Base-by-base conservation (phyloP, 2,329 filamentous ascomycete species). In the Westerdykella ornata region DNA sequence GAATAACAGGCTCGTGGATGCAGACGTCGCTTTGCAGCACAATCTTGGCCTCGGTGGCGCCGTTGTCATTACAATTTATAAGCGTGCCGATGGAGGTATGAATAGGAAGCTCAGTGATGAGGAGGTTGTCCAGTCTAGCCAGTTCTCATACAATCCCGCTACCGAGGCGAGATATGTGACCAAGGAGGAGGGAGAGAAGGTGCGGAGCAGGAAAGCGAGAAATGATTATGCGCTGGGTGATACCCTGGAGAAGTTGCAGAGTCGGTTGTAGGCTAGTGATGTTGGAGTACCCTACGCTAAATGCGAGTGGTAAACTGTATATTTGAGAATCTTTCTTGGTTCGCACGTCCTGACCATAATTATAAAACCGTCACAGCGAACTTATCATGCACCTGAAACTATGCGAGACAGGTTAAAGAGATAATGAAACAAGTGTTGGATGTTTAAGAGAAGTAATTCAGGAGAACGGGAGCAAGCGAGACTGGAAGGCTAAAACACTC, bases 21-120 rank as follows among this genome's bases (percentile, higher is more conserved):
- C 88, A 0, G 77, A 72, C 47, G 79, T 80, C 43, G 85, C 84
- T 39, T 71, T 96, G 52, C 89, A 96, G 72, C 90, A 97, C 63
- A 97, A 97, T 61, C 74, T 96, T 1, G 90, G 90, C 0, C 73
- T 97, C 6, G 90, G 90, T 8, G 90, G 90, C 41, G 89, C 89
- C 6, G 88, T 82, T 1, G 89, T 97, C 1, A 84, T 94, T 9
- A 89, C 86, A 1, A 84, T 96, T 1, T 96, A 96, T 68, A 81
- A 81, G 68, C 78, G 89, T 16, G 84, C 85, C 0, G 90, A 96
- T 63, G 85, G 86, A 4, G 72, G 77, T 65, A 72, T 69, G 47
- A 82, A 81, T 3, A 69, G 73, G 3, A 69, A 71, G 31, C 67
- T 94, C 9, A 74, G 78, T 29, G 79, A 77, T 35, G 76, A 74